phyloP scores from a whole-genome alignment of 2,329 filamentous ascomycete species.

The Coleophoma cylindrospora region DNA sequence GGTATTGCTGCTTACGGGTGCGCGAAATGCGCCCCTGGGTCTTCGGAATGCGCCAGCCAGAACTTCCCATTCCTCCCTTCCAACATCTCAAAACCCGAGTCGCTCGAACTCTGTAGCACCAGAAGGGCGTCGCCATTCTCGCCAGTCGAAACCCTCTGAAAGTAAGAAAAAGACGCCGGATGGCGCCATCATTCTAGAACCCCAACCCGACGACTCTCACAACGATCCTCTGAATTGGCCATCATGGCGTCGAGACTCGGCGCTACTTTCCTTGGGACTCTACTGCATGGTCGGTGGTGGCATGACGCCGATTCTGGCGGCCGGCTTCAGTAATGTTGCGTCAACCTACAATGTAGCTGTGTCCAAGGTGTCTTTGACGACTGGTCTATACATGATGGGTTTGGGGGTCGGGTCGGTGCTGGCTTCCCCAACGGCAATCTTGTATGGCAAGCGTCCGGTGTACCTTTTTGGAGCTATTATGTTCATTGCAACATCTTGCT shows the following conservation, averaged over 20 bases:
- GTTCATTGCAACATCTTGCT: conserved; percentile 73
- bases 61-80: conserved; percentile 49
- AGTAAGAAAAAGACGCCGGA: conserved; percentile 73
- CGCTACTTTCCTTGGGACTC: conserved; percentile 77
- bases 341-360: conserved; percentile 59
- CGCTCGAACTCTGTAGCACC: conserved; percentile 6
- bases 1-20: conserved; percentile 48
- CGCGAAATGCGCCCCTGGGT: conserved; percentile 55
- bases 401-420: conserved; percentile 80
- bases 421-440: conserved; percentile 83
- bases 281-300: conserved; percentile 93
- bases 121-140: conserved; percentile 5
- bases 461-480: conserved; percentile 74
- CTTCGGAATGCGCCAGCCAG: conserved; percentile 51
- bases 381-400: conserved; percentile 91
- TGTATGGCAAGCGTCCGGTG: conserved; percentile 86
- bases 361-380: conserved; percentile 76
- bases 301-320: conserved; percentile 85
- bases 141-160: conserved; percentile 10
- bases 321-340: conserved; percentile 81
- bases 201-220: conserved; percentile 82
- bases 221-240: conserved; percentile 96
- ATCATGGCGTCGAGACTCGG: conserved; percentile 70
- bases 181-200: conserved; percentile 80
- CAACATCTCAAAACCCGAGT: conserved; percentile 6